phyloP scores from a whole-genome alignment of 2,329 filamentous ascomycete species.

The Gremmenia infestans region DNA sequence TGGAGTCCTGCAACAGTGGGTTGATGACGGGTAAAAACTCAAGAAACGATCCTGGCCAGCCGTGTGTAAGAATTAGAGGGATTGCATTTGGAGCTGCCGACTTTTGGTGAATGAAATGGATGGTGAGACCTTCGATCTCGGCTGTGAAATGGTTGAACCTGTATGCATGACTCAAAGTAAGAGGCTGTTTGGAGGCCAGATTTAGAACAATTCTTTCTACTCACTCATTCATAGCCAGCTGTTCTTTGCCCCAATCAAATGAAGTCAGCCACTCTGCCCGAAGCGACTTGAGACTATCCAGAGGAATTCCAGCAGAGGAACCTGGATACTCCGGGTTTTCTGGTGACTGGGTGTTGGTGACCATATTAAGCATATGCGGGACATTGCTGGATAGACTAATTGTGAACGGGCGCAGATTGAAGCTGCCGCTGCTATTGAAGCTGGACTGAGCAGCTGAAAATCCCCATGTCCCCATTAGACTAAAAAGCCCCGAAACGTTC shows the following conservation, averaged over 20 bases:
- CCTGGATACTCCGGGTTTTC: not conserved
- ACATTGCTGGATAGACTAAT: not conserved
- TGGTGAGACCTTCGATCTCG: constrained; percentile 34
- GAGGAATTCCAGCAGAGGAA: not conserved
- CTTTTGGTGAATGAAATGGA: constrained; percentile 14
- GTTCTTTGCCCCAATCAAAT: not conserved
- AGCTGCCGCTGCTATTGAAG: not conserved
- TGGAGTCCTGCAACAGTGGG: constrained; percentile 1
- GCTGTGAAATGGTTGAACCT: constrained; percentile 19
- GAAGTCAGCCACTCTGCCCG: not conserved
- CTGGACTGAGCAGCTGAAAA: not conserved
- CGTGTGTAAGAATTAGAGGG: constrained; percentile 13
- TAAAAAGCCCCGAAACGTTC: not conserved
- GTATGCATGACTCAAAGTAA: not conserved
- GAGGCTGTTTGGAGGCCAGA: not conserved
- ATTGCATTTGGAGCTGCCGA: constrained; percentile 4
- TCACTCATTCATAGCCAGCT: not conserved
- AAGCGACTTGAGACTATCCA: not conserved
- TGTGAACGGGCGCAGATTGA: not conserved
- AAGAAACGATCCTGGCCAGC: constrained; percentile 8
- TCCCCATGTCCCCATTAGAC: not conserved
- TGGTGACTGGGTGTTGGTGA: not conserved
- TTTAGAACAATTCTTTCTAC: not conserved
- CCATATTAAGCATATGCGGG: not conserved
- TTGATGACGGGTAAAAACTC: constrained; percentile 9